A percentile compares a stretch with the other conserved stretches of the same genome.
These are phyloP conservation scores for Dimocarpus longan DNA, from an alignment of 345 rosid genomes.

Conservation along the genomic window DNA sequence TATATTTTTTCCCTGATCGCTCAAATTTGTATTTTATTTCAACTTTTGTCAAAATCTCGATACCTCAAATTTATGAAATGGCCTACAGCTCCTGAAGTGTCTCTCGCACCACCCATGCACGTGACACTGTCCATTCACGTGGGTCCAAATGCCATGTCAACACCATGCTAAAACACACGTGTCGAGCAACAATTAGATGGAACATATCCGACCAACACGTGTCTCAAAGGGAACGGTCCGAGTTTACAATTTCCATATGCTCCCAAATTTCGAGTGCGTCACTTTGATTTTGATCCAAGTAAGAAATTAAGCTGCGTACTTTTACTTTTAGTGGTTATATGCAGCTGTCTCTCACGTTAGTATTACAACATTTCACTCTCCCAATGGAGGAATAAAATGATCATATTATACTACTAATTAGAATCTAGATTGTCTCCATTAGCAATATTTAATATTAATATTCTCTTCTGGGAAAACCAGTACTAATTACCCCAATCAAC, in stretches of 20 bases:
- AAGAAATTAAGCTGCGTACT: not conserved
- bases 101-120: conserved; percentile 28
- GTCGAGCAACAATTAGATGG: conserved; percentile 10
- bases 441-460: not conserved
- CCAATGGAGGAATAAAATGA: not conserved
- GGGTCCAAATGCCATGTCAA: conserved; percentile 24
- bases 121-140: conserved; percentile 35
- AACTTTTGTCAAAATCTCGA: not conserved
- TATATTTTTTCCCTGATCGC: not conserved
- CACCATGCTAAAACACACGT: not conserved
- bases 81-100: not conserved
- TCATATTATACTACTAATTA: not conserved
- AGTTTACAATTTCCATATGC: not conserved
- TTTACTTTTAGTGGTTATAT: not conserved
- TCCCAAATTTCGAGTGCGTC: not conserved
- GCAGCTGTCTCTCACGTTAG: conserved; percentile 5
- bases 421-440: not conserved
- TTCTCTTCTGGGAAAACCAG: not conserved
- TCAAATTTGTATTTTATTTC: not conserved
- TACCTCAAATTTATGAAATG: not conserved
- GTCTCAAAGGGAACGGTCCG: conserved; percentile 47
- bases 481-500: not conserved
- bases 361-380: not conserved
- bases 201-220: conserved; percentile 52
- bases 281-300: not conserved